A percentile compares a stretch with the other conserved stretches of the same genome.
phyloP scores from a whole-genome alignment of 805 yeast species.

The Priceomyces haplophilus region DNA sequence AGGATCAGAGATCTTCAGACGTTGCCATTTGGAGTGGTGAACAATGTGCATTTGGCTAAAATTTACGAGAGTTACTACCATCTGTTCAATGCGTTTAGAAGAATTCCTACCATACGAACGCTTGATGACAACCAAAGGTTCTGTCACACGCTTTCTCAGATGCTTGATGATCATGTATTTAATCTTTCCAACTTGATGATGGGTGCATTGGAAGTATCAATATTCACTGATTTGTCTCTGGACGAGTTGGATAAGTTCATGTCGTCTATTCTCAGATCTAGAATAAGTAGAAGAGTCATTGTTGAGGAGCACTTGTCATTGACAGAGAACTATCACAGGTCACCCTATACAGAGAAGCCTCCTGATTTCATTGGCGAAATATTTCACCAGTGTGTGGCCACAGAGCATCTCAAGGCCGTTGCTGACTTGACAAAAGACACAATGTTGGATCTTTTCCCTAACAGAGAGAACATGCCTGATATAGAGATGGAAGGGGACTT shows the following conservation, averaged over 20 bases:
- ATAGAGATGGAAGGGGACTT: constrained; percentile 71
- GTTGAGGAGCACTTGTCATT: constrained; percentile 88
- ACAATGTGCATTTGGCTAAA: constrained; percentile 80
- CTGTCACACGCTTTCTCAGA: constrained; percentile 57
- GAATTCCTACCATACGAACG: constrained; percentile 61
- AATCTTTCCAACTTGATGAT: constrained; percentile 86
- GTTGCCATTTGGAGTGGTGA: constrained; percentile 78
- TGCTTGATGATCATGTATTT: constrained; percentile 75
- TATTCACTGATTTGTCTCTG: constrained; percentile 56
- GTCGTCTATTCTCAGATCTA: constrained; percentile 73
- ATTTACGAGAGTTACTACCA: constrained; percentile 87
- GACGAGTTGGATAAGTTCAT: constrained; percentile 67
- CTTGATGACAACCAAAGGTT: constrained; percentile 74
- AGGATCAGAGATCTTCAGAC: constrained; percentile 75
- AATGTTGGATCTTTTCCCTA: constrained; percentile 53
- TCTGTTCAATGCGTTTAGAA: constrained; percentile 82
- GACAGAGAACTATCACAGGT: constrained; percentile 56
- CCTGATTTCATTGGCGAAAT: constrained; percentile 71
- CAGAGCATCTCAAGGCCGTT: constrained; percentile 59
- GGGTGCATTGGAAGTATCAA: constrained; percentile 85
- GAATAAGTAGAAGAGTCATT: constrained; percentile 86
- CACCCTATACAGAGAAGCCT: constrained; percentile 47
- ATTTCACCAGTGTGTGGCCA: constrained; percentile 73
- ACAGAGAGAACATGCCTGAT: constrained; percentile 60
- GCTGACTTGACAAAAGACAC: constrained; percentile 48